Conservation (phyloP, 2,329 filamentous ascomycete genomes). For the Eurotiales sp. region DNA sequence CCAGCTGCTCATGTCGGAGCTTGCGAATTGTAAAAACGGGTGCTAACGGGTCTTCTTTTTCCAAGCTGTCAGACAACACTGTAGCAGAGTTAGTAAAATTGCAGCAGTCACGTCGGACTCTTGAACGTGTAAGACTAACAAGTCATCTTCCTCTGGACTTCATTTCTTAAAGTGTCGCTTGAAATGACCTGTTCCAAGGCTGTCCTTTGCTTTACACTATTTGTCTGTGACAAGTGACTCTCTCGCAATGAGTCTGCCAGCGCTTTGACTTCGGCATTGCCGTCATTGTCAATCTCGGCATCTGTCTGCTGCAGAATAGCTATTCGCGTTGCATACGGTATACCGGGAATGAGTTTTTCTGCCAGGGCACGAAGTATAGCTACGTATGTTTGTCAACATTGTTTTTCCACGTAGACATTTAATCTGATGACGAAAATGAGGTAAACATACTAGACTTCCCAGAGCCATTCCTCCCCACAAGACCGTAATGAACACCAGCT, state of each 20-base stretch:
- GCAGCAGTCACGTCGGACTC: too few species aligned
- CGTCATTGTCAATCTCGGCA: conserved; percentile 22
- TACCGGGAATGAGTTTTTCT: conserved; percentile 73
- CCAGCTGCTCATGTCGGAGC: conserved; percentile 60
- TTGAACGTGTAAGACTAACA: conserved; percentile 41
- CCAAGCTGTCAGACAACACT: conserved; percentile 59
- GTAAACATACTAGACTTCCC: conserved; percentile 69
- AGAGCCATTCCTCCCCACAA: conserved; percentile 75
- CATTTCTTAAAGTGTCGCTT: conserved; percentile 48
- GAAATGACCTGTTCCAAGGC: conserved; percentile 66
- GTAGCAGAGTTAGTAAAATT: too few species aligned
- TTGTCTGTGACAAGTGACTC: conserved; percentile 5
- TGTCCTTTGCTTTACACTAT: conserved; percentile 30
- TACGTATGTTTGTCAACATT: conserved; percentile 25
- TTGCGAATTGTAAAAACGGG: conserved; percentile 59
- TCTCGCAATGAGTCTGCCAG: conserved; percentile 15
- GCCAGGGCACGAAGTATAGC: conserved; percentile 71
- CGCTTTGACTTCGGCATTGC: conserved; percentile 18
- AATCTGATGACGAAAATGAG: too few species aligned
- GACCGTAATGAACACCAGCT: conserved; percentile 68
- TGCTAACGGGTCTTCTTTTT: conserved; percentile 48
- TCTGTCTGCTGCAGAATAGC: conserved; percentile 67
- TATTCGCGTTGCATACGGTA: conserved; percentile 62
- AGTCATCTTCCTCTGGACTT: conserved; percentile 59
- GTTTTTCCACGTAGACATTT: too few species aligned